A percentile compares a stretch with the other conserved stretches of the same genome.
phyloP scores from a whole-genome alignment of 495 filamentous ascomycete genomes.

The Echria macrotheca region DNA sequence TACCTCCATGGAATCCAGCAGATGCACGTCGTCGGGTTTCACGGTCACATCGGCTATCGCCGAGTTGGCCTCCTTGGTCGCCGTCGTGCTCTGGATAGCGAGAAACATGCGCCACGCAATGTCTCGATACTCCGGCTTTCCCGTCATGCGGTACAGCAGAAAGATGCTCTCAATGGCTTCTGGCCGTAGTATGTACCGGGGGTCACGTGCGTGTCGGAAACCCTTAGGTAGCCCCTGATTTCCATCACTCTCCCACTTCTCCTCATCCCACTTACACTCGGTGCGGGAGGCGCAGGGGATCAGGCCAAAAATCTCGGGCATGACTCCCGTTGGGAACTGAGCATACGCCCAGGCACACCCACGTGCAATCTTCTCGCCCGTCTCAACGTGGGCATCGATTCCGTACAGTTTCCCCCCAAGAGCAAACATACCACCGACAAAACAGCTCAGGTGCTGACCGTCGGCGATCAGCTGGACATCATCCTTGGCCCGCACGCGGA shows the following conservation, averaged over 20 bases:
- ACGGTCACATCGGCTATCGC: conserved; percentile 40
- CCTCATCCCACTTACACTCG: conserved; percentile 25
- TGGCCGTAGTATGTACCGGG: conserved; percentile 62
- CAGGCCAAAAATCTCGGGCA: conserved; percentile 69
- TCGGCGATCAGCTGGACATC: conserved; percentile 26
- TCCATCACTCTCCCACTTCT: conserved; percentile 22
- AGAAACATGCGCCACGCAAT: conserved; percentile 58
- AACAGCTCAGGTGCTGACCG: conserved; percentile 56
- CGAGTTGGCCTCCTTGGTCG: conserved; percentile 42
- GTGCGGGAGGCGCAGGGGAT: conserved; percentile 53
- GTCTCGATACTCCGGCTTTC: conserved; percentile 44
- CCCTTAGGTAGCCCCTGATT: conserved; percentile 56
- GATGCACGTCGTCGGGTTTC: conserved; percentile 12
- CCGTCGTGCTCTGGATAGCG: conserved; percentile 37
- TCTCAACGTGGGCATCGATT: conserved; percentile 51
- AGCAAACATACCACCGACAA: conserved; percentile 81
- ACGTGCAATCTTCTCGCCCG: conserved; percentile 68
- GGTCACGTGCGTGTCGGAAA: conserved; percentile 29
- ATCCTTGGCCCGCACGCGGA: conserved; percentile 9
- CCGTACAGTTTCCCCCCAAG: conserved; percentile 69
- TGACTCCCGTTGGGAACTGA: conserved; percentile 71
- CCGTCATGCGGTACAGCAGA: conserved; percentile 61
- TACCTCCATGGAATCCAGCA: conserved; percentile 42
- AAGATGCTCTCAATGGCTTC: conserved; percentile 61
- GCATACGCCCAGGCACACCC: conserved; percentile 85